Conservation (phyloP, 2,329 filamentous ascomycete species). For the Pseudopyricularia cyperi region DNA sequence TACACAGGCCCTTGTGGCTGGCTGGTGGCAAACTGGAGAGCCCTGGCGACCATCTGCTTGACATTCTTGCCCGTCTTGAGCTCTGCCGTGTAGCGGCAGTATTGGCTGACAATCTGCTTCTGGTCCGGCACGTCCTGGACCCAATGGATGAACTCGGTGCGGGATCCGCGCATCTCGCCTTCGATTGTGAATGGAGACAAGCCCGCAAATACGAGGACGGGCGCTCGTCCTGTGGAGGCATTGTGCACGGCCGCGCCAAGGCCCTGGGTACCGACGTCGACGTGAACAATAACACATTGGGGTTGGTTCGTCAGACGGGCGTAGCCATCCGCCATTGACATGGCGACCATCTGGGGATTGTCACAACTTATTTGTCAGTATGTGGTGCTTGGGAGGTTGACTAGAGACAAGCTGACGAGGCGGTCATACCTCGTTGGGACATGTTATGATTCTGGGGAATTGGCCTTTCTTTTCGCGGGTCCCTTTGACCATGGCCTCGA, state of each 20-base stretch:
- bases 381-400: neutral
- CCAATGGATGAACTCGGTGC: slow-evolving; percentile 30
- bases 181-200: slow-evolving; percentile 27
- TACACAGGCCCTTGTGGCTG: slow-evolving; percentile 73
- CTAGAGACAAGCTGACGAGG: neutral
- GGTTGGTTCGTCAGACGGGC: slow-evolving; percentile 53
- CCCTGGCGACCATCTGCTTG: slow-evolving; percentile 80
- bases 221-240: slow-evolving; percentile 52
- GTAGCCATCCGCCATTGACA: slow-evolving; percentile 65
- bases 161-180: slow-evolving; percentile 25
- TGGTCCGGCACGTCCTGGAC: slow-evolving; percentile 28
- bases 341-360: slow-evolving; percentile 55
- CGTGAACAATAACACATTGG: slow-evolving; percentile 59
- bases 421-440: slow-evolving; percentile 51
- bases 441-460: slow-evolving; percentile 58
- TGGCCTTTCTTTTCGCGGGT: slow-evolving; percentile 46
- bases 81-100: slow-evolving; percentile 73
- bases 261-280: slow-evolving; percentile 63
- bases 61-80: slow-evolving; percentile 76
- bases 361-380: neutral
- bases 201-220: slow-evolving; percentile 37
- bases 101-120: slow-evolving; percentile 55
- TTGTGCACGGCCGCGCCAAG: slow-evolving; percentile 62
- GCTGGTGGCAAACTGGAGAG: slow-evolving; percentile 67
- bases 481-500: slow-evolving; percentile 64